Base-by-base conservation (phyloP, 2,329 filamentous ascomycete genomes). In the Colletotrichum echinochloae region DNA sequence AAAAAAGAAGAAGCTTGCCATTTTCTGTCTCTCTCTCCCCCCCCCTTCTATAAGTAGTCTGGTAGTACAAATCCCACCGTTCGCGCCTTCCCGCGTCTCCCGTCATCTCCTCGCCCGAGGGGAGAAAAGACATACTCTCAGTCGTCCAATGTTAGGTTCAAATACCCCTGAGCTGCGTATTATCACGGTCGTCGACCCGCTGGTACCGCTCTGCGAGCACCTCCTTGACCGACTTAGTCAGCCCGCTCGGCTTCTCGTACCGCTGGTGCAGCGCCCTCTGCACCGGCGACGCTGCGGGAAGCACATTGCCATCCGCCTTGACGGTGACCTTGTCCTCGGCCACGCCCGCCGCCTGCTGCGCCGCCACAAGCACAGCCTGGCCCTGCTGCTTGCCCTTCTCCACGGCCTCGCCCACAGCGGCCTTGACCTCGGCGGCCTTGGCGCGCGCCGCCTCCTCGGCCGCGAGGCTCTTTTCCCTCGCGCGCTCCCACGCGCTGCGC, bases 151-250 rank as follows among this genome's bases (percentile, higher is more conserved):
- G 12, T 4, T 3, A 18, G 9, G 11, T 28, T 71, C 57, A 73
- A 48, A 73, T 54, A 41, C 83, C 83, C 74, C 84, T 77, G 70
- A 86, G 77, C 65, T 81, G 78, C 35, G 82, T 81, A 69, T 84
- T 83, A 71, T 86, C 83, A 74, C 82, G 80, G 76, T 83, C 74
- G 51, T 83, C 82, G 70, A 87, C 78, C 0, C 84, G 84, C 74
- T 77, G 83, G 75, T 90, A 90, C 74, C 88, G 81, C 76, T 89
- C 86, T 59, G 81, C 83, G 62, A 91, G 78, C 51, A 84, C 81
- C 76, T 89, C 85, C 72, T 87, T 83, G 26, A 87, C 85, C 55
- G 82, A 86, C 79, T 85, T 85, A 70, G 83, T 80, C 73, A 83
- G 76, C 64, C 76, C 77, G 18, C 77, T 76, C 51, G 80, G 75